Evolutionary conservation across 768 basidiomycete species (phyloP).

Genomic region (Fibroporia radiculosa): DNA sequence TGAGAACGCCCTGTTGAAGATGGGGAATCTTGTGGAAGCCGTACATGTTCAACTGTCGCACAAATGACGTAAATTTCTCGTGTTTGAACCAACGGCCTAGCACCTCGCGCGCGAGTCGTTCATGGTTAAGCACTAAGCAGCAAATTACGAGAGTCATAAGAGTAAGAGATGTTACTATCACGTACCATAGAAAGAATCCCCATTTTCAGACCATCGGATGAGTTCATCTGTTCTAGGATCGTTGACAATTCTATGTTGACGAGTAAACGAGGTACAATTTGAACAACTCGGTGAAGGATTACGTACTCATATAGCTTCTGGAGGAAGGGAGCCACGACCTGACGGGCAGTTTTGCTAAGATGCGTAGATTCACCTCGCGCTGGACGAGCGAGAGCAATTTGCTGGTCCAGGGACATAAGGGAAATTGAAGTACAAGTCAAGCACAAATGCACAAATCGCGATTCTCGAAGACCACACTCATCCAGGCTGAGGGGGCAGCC

Average conservation of each 20-base stretch:
- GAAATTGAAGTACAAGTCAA: not conserved
- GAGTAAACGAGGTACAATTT: not conserved
- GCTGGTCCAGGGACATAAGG: slow-evolving; percentile 43
- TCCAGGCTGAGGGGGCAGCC: not conserved
- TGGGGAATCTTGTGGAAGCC: slow-evolving; percentile 95
- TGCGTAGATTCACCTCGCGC: slow-evolving; percentile 29
- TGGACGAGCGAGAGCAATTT: slow-evolving; percentile 48
- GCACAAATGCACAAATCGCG: too few species aligned
- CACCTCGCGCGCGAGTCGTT: slow-evolving; percentile 82
- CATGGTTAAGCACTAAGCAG: slow-evolving; percentile 75
- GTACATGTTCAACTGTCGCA: slow-evolving; percentile 93
- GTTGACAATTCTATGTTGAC: slow-evolving; percentile 72
- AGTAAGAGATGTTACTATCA: slow-evolving; percentile 2
- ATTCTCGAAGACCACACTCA: too few species aligned
- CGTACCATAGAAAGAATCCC: slow-evolving; percentile 88
- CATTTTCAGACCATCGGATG: slow-evolving; percentile 87
- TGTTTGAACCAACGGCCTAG: slow-evolving; percentile 97
- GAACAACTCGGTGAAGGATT: slow-evolving; percentile 8
- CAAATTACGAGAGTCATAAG: slow-evolving; percentile 3
- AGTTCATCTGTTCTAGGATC: slow-evolving; percentile 75
- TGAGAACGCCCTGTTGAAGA: slow-evolving; percentile 89
- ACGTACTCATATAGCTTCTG: slow-evolving; percentile 90
- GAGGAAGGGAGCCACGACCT: slow-evolving; percentile 73
- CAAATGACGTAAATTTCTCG: slow-evolving; percentile 88
- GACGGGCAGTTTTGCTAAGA: slow-evolving; percentile 38